Evolutionary conservation across 1,284 basidiomycete species (phyloP).

Genomic region (Cryptococcus floricola): DNA sequence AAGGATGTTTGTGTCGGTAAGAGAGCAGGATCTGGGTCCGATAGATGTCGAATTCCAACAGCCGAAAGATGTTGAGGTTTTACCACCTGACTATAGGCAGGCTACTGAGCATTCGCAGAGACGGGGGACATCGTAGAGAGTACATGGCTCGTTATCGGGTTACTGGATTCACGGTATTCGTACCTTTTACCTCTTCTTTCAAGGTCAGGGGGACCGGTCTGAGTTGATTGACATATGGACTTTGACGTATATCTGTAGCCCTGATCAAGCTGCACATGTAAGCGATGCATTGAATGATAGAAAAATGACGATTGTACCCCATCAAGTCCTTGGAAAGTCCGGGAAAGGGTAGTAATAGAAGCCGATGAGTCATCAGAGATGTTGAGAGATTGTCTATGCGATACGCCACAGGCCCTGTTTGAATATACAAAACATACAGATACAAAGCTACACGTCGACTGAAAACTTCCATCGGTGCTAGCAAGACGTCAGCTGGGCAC

Average conservation of each 20-base stretch:
- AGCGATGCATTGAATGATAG: no score
- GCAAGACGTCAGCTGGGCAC: not conserved
- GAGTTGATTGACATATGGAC: no score
- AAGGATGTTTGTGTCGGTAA: not conserved
- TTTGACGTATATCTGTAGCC: not conserved
- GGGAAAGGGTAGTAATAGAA: no score
- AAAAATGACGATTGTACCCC: no score
- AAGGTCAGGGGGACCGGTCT: no score
- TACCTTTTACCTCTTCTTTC: no score
- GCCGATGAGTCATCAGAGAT: no score
- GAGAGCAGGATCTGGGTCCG: slow-evolving; percentile 17
- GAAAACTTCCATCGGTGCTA: slow-evolving; percentile 51
- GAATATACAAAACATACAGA: no score
- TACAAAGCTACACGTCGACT: slow-evolving; percentile 8
- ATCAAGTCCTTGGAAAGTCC: no score
- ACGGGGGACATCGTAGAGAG: not conserved
- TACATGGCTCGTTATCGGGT: no score
- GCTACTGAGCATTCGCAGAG: slow-evolving; percentile 16
- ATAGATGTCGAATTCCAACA: not conserved
- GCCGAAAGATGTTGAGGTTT: not conserved
- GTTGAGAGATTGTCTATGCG: not conserved
- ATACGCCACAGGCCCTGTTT: not conserved
- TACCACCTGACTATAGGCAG: slow-evolving; percentile 21
- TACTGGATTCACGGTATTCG: no score
- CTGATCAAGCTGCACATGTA: no score